Evolutionary conservation across 805 yeast species (phyloP), one percentile per base, ranked within the genome.

Genomic region (Ogataea pilisensis): DNA sequence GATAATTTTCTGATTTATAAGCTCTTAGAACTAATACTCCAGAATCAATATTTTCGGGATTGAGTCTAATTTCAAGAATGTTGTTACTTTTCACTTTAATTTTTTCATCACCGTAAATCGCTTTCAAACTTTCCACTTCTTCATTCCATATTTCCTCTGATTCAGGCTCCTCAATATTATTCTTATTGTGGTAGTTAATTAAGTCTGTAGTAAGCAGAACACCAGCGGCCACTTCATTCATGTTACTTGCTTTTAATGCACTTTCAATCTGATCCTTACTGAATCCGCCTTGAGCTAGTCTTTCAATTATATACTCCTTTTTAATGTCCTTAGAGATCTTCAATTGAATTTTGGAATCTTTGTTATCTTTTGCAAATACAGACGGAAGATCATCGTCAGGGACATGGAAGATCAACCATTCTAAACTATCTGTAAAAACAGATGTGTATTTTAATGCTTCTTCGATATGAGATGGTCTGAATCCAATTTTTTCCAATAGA

Each of bases 321-420:
- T 72, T 69, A 29, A 80, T 54, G 48, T 78, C 73, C 9, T 70
- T 71, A 4, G 82, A 65, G 26, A 73, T 63, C 45, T 75, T 84
- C 31, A 84, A 67, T 39, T 74, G 70, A 19, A 80, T 73, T 35
- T 73, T 75, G 0, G 82, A 68, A 50, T 81, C 88, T 34, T 71
- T 72, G 18, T 72, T 70, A 31, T 76, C 64, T 45, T 80, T 78
- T 14, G 73, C 70, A 53, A 85, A 85, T 35, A 70, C 66, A 0
- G 64, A 50, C 0, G 99, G 99, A 25, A 91, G 66, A 54, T 91
- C 99, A 56, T 90, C 98, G 48, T 93, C 97, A 0, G 98, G 98
- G 3, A 91, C 76, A 54, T 91, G 93, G 49, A 90, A 81, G 9
- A 91, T 63, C 16, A 91, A 71, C 91, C 93, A 85, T 45, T 82